phyloP scores from a whole-genome alignment of 2,329 filamentous ascomycete species.

The Fusarium sp. region DNA sequence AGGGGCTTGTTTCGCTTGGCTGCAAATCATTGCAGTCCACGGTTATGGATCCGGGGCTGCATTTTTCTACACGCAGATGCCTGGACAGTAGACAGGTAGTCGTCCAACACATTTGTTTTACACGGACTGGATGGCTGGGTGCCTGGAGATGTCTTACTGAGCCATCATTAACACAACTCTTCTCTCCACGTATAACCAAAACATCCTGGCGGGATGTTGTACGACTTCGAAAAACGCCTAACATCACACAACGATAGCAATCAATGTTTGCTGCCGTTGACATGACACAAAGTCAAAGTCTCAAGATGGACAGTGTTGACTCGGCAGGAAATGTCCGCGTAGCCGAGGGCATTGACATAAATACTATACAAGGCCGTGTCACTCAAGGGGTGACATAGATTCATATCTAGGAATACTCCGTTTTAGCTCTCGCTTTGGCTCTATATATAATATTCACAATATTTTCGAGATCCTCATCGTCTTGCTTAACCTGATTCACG shows the following conservation, averaged over 20 bases:
- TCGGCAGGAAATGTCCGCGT: not conserved
- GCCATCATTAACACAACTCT: not conserved
- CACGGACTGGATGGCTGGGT: not conserved
- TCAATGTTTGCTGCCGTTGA: not conserved
- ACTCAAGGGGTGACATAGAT: not conserved
- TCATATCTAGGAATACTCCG: not conserved
- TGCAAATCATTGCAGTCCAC: constrained; percentile 33
- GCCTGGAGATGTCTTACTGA: not conserved
- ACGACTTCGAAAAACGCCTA: not conserved
- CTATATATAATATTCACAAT: not conserved
- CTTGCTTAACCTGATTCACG: not conserved
- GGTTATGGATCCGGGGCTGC: constrained; percentile 21
- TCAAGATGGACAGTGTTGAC: not conserved
- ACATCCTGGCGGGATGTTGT: not conserved
- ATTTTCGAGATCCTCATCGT: not conserved
- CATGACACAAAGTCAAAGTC: not conserved
- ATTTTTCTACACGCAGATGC: not conserved
- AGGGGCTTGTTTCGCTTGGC: constrained; percentile 32
- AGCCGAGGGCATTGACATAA: not conserved
- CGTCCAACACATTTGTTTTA: not conserved
- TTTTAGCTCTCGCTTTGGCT: not conserved
- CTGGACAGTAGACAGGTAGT: not conserved
- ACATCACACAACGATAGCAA: not conserved
- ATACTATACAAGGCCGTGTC: not conserved
- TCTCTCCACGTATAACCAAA: not conserved